Base-by-base conservation (phyloP, 345 rosid genomes). In the Sonneratia alba region DNA sequence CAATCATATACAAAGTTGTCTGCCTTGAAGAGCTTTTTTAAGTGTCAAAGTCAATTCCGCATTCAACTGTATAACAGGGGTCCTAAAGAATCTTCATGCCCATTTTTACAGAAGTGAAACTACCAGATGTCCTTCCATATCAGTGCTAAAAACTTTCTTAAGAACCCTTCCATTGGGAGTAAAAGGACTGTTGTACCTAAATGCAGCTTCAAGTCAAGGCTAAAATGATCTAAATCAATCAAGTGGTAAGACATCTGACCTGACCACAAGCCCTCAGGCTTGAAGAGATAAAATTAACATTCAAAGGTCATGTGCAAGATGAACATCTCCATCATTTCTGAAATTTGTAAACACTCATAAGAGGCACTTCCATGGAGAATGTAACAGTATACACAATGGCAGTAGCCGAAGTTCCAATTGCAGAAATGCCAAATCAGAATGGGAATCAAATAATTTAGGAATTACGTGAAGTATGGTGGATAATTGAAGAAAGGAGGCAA, bases 401-500 rank as follows among this genome's bases (percentile, higher is more conserved):
- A 40, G 43, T 40, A 27, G 18, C 66, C 1, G 4, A 13, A 62
- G 36, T 34, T 13, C 38, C 66, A 9, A 51, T 16, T 7, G 16
- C 42, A 12, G 3, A 48, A 69, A 51, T 55, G 2, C 18, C 32
- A 3, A 55, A 63, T 7, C 19, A 36, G 42, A 38, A 68, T 1
- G 56, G 34, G 13, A 19, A 14, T 0, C 0, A 68, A 13, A 51
- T 45, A 70, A 67, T 62, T 38, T 78, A 74, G 81, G 71, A 69
- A 73, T 62, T 84, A 94, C 99, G 97, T 95, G 89, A 95, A 95
- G 81, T 95, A 95, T 14, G 97, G 99, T 14, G 99, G 97, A 79
- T 95, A 95, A 75, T 81, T 91, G 88, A 90, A 92, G 87, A 95
- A 95, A 0, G 90, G 97, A 32, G 97, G 97, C 71, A 91, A 85